These are phyloP conservation scores for Colletotrichum tropicicola DNA, from an alignment of 2,329 filamentous ascomycete genomes.

Conservation along the genomic window DNA sequence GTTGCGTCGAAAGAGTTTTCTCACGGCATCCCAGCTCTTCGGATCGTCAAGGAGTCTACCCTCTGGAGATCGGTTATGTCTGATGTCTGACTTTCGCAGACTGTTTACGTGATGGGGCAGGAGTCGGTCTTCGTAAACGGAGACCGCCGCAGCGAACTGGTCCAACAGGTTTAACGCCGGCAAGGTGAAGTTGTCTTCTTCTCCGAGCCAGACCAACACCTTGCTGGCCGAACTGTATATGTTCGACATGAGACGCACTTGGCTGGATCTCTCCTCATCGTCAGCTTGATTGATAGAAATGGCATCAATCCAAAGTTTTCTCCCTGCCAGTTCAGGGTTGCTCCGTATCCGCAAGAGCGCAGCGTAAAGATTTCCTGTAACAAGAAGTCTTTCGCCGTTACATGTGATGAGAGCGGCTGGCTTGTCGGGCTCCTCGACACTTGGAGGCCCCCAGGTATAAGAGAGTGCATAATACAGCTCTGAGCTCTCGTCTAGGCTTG, in stretches of 20 bases:
- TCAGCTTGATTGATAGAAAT: constrained; percentile 31
- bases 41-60: neutral
- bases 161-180: neutral
- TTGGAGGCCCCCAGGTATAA: neutral
- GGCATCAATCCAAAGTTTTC: constrained; percentile 28
- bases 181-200: neutral
- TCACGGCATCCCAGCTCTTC: neutral
- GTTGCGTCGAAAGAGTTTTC: constrained; percentile 17
- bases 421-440: neutral
- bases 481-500: neutral
- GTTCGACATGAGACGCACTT: constrained; percentile 29
- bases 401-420: neutral
- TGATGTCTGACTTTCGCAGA: neutral
- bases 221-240: constrained; percentile 27
- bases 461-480: neutral
- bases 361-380: neutral
- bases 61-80: neutral
- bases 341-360: neutral
- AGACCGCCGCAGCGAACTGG: neutral
- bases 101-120: neutral
- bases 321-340: neutral
- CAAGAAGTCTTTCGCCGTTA: neutral
- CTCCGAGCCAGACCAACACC: constrained; percentile 26
- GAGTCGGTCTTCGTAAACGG: neutral
- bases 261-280: constrained; percentile 25